phyloP scores from a whole-genome alignment of 345 rosid genomes.

The Gossypium ekmanianum region DNA sequence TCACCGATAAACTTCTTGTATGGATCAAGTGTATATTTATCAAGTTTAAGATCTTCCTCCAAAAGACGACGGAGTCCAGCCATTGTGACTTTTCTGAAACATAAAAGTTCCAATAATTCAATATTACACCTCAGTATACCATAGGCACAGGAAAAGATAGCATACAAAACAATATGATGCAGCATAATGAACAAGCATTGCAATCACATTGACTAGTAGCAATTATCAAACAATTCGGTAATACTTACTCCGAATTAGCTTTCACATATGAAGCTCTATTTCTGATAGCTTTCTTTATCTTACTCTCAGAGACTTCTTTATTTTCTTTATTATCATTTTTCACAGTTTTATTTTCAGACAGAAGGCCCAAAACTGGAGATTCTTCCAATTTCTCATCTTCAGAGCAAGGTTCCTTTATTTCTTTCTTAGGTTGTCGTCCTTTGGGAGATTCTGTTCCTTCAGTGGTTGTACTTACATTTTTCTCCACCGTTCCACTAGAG shows the following conservation, averaged over 20 bases:
- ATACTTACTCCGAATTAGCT: conserved; percentile 68
- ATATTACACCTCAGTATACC: background rate
- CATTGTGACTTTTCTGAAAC: conserved; percentile 64
- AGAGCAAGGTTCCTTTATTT: conserved; percentile 34
- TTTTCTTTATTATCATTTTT: conserved; percentile 32
- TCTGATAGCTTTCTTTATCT: conserved; percentile 50
- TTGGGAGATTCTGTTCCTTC: conserved; percentile 38
- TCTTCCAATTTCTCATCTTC: conserved; percentile 65
- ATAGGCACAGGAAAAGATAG: background rate
- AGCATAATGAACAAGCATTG: background rate
- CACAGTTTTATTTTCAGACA: conserved; percentile 36
- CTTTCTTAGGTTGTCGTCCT: conserved; percentile 35
- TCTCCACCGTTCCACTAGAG: conserved; percentile 35
- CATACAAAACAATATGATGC: background rate
- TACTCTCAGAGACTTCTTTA: conserved; percentile 44
- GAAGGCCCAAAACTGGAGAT: conserved; percentile 70
- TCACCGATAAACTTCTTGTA: conserved; percentile 59
- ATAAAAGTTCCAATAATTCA: background rate
- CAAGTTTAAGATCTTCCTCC: conserved; percentile 80
- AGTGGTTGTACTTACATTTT: conserved; percentile 27
- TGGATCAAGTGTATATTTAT: conserved; percentile 58
- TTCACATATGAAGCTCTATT: conserved; percentile 57
- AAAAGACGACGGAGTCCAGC: conserved; percentile 71
- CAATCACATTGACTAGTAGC: background rate
- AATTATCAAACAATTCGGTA: conserved; percentile 5